Evolutionary conservation across 805 yeast genomes (phyloP).

Genomic region (Cyberlindnera sargentensis): DNA sequence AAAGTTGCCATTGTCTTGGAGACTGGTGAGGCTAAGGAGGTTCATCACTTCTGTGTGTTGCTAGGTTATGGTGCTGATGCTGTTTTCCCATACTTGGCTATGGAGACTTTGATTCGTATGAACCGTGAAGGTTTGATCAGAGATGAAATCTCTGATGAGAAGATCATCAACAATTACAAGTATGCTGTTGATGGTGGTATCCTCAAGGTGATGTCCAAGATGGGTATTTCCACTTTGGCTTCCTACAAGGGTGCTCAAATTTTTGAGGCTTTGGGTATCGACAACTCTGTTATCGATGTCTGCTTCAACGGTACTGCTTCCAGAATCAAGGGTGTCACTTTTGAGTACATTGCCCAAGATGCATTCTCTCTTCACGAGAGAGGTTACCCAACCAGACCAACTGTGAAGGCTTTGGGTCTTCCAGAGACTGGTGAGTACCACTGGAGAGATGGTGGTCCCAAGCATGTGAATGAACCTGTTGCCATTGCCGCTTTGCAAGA

Average conservation of each 20-base stretch:
- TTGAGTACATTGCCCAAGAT: slow-evolving; percentile 94
- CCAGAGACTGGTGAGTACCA: slow-evolving; percentile 97
- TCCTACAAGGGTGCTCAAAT: slow-evolving; percentile 99
- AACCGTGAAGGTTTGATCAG: slow-evolving; percentile 70
- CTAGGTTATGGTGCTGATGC: slow-evolving; percentile 98
- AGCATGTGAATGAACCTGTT: slow-evolving; percentile 89
- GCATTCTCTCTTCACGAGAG: slow-evolving; percentile 90
- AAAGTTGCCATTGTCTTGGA: slow-evolving; percentile 88
- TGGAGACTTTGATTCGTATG: slow-evolving; percentile 83
- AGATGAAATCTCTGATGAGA: slow-evolving; percentile 46
- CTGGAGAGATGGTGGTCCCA: slow-evolving; percentile 98
- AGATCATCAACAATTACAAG: slow-evolving; percentile 71
- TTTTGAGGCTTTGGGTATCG: slow-evolving; percentile 91
- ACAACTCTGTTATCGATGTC: slow-evolving; percentile 88
- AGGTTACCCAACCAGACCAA: slow-evolving; percentile 77
- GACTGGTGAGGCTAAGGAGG: slow-evolving; percentile 96
- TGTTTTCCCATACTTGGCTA: slow-evolving; percentile 85
- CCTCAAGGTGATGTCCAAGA: slow-evolving; percentile 95
- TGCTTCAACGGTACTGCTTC: slow-evolving; percentile 98
- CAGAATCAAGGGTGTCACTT: slow-evolving; percentile 90
- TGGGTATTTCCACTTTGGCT: slow-evolving; percentile 98
- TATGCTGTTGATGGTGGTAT: slow-evolving; percentile 86
- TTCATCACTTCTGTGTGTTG: slow-evolving; percentile 90
- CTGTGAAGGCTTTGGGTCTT: slow-evolving; percentile 59
- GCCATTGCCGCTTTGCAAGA: slow-evolving; percentile 95